Percentiles rank a stretch among this genome's conserved stretches.
These are phyloP conservation scores for Pichia insulana DNA, from an alignment of 805 yeast species.

Conservation along the genomic window DNA sequence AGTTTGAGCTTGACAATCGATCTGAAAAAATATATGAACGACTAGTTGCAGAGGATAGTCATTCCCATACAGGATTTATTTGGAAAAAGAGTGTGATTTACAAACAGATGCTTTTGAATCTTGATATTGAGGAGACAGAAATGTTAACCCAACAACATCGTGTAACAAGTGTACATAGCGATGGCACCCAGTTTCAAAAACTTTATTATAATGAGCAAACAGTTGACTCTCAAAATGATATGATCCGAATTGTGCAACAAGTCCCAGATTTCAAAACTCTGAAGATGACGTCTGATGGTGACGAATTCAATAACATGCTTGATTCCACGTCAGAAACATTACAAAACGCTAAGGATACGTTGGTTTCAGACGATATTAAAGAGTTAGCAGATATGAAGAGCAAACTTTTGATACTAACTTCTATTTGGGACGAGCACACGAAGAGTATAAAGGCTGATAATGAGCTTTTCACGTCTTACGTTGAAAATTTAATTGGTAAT, in stretches of 20 bases:
- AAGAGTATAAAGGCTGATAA: conserved; percentile 52
- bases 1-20: conserved; percentile 19
- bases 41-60: conserved; percentile 19
- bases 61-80: conserved; percentile 45
- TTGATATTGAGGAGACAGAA: conserved; percentile 43
- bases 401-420: conserved; percentile 24
- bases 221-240: neutral
- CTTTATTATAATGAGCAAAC: conserved; percentile 7
- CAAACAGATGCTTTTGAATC: conserved; percentile 49
- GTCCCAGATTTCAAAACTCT: conserved; percentile 28
- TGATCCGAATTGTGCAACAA: conserved; percentile 13
- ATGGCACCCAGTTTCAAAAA: conserved; percentile 16
- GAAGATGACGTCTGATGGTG: conserved; percentile 12
- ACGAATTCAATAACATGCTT: conserved; percentile 21
- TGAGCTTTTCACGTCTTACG: conserved; percentile 73
- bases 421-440: conserved; percentile 45
- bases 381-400: conserved; percentile 32
- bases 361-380: conserved; percentile 16
- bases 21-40: conserved; percentile 18
- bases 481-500: conserved; percentile 84
- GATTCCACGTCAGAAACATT: conserved; percentile 18
- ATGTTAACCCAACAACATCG: conserved; percentile 54
- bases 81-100: conserved; percentile 66
- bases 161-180: neutral
- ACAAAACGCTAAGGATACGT: neutral